Conservation (phyloP, 2,329 filamentous ascomycete genomes). For the Nannizziopsis arthrosporioides region DNA sequence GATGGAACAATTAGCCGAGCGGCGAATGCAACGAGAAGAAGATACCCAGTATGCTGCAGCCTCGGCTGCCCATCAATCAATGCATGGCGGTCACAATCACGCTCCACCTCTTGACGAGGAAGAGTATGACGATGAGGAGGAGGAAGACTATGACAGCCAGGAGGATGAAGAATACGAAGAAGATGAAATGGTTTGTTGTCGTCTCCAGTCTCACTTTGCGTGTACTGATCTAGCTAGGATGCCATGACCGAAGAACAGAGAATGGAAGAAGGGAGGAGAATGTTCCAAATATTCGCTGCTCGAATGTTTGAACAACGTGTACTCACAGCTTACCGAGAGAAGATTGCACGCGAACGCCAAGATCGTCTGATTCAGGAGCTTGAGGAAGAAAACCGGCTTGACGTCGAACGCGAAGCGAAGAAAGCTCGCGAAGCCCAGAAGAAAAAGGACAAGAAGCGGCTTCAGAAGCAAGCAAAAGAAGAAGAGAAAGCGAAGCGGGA, state of each 20-base stretch:
- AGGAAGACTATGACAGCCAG: conserved; percentile 54
- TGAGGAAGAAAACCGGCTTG: conserved; percentile 67
- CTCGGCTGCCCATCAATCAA: conserved; percentile 44
- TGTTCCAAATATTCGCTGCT: conserved; percentile 99
- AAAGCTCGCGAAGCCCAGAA: conserved; percentile 90
- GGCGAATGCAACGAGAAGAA: conserved; percentile 91
- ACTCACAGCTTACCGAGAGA: conserved; percentile 92
- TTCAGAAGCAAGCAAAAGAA: conserved; percentile 78
- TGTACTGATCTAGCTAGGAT: conserved; percentile 50
- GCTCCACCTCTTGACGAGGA: conserved; percentile 62
- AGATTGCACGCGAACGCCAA: conserved; percentile 86
- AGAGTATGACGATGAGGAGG: conserved; percentile 62
- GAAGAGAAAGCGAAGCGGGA: conserved; percentile 83
- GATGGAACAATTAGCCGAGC: conserved; percentile 98
- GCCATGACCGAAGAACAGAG: conserved; percentile 96
- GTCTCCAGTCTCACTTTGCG: conserved; percentile 7
- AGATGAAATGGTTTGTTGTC: conserved; percentile 47
- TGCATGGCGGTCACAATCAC: conserved; percentile 63
- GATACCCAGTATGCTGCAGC: conserved; percentile 62
- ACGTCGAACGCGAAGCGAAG: conserved; percentile 74
- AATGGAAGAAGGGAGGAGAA: conserved; percentile 94
- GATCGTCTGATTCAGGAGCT: conserved; percentile 82
- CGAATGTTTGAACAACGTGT: conserved; percentile 99
- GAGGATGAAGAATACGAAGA: conserved; percentile 56
- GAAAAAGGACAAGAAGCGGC: conserved; percentile 83